phyloP scores from a whole-genome alignment of 768 basidiomycete species.

The Tulasnella sp. region DNA sequence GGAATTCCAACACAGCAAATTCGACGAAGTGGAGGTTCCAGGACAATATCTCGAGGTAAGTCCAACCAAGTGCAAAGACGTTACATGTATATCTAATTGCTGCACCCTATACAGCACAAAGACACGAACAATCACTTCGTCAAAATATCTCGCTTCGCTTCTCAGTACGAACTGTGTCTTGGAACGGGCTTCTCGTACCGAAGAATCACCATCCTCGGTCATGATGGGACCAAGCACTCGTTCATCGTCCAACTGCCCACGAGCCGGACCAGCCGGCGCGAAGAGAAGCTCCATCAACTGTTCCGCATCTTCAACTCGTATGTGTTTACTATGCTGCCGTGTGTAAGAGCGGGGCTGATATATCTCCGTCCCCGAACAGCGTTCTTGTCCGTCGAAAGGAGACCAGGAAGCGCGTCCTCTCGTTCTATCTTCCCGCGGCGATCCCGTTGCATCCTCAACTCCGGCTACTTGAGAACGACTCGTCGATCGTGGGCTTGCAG shows the following conservation, averaged over 20 bases:
- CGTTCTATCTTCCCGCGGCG: slow-evolving; percentile 82
- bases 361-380: slow-evolving; percentile 32
- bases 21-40: slow-evolving; percentile 97
- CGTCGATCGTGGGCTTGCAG: slow-evolving; percentile 79
- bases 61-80: neutral
- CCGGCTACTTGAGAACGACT: slow-evolving; percentile 82
- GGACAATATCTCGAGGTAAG: slow-evolving; percentile 93
- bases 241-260: slow-evolving; percentile 89
- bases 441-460: slow-evolving; percentile 73
- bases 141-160: slow-evolving; percentile 79
- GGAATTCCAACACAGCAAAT: slow-evolving; percentile 95
- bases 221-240: slow-evolving; percentile 76
- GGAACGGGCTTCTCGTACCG: slow-evolving; percentile 80
- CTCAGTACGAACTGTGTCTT: slow-evolving; percentile 83
- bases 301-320: slow-evolving; percentile 93
- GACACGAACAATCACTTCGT: slow-evolving; percentile 87
- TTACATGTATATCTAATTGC: neutral
- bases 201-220: slow-evolving; percentile 81
- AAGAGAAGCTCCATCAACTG: slow-evolving; percentile 84
- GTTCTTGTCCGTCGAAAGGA: slow-evolving; percentile 83
- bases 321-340: slow-evolving; percentile 17
- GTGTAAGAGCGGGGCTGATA: neutral
- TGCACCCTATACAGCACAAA: slow-evolving; percentile 53
- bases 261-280: slow-evolving; percentile 73
- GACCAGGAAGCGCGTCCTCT: slow-evolving; percentile 78